Evolutionary conservation across 345 rosid species (phyloP).

Genomic region (Carallia brachiata): DNA sequence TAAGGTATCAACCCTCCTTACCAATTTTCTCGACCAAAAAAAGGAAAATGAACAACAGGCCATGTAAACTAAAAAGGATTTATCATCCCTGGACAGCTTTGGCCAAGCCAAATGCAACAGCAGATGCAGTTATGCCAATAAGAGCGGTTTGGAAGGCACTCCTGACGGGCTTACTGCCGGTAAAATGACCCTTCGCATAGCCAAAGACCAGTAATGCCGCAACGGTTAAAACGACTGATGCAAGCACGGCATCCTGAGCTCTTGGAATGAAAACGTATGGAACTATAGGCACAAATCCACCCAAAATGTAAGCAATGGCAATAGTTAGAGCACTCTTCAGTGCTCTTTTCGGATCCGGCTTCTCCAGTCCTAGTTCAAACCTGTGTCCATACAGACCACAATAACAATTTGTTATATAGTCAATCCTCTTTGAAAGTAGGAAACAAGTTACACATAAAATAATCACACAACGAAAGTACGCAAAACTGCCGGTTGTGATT

Average conservation of each 20-base stretch:
- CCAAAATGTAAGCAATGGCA: conserved; percentile 68
- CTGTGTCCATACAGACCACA: conserved; percentile 30
- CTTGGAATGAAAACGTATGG: conserved; percentile 80
- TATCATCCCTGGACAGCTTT: conserved; percentile 38
- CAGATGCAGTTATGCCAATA: conserved; percentile 78
- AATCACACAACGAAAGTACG: no score
- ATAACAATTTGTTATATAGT: not conserved
- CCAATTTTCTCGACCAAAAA: no score
- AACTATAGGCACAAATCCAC: conserved; percentile 78
- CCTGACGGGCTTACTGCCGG: conserved; percentile 58
- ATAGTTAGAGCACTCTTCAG: conserved; percentile 66
- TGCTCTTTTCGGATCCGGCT: conserved; percentile 89
- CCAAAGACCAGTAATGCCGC: conserved; percentile 79
- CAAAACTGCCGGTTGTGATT: no score
- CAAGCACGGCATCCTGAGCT: conserved; percentile 69
- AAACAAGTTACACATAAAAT: no score
- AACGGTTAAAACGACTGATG: conserved; percentile 65
- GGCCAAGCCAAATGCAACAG: conserved; percentile 85
- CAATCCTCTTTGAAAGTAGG: no score
- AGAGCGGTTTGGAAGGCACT: conserved; percentile 74
- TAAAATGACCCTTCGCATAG: conserved; percentile 70
- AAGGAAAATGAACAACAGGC: no score
- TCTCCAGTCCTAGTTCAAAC: conserved; percentile 91
- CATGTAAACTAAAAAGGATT: no score
- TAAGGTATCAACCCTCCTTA: no score